A percentile compares a stretch with the other conserved stretches of the same genome.
Conservation (phyloP, 108 stramenopile species). For the Cyclostephanos tholiformis region DNA sequence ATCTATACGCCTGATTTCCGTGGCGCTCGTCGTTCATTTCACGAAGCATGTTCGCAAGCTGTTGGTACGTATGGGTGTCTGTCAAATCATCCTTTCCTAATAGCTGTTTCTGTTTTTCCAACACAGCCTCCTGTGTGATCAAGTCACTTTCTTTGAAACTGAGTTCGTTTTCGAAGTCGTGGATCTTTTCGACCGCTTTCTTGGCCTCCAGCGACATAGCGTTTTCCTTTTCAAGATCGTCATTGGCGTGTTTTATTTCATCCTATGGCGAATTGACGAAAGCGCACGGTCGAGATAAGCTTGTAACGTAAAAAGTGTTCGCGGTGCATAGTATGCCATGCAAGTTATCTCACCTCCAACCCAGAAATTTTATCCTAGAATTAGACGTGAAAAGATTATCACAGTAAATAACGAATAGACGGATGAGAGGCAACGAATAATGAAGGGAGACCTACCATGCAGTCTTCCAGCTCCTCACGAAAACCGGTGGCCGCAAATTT, state of each 20-base stretch:
- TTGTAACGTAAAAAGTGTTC: background rate
- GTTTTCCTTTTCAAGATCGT: slow-evolving; percentile 51
- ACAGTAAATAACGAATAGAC: background rate
- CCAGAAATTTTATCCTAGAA: slow-evolving; percentile 59
- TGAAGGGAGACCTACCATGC: slow-evolving; percentile 19
- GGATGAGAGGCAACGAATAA: background rate
- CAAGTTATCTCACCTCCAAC: slow-evolving; percentile 37
- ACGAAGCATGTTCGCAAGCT: slow-evolving; percentile 63
- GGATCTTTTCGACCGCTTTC: slow-evolving; percentile 31
- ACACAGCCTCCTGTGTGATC: slow-evolving; percentile 38
- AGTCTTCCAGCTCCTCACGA: slow-evolving; percentile 62
- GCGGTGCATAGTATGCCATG: background rate
- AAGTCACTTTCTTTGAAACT: slow-evolving; percentile 31
- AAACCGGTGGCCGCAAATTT: slow-evolving; percentile 81
- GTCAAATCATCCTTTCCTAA: slow-evolving; percentile 73
- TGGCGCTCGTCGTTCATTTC: slow-evolving; percentile 57
- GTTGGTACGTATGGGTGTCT: slow-evolving; percentile 44
- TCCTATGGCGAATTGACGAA: slow-evolving; percentile 22
- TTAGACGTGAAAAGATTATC: background rate
- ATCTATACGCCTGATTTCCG: slow-evolving; percentile 40
- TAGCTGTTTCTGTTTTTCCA: slow-evolving; percentile 51
- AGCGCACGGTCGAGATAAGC: background rate
- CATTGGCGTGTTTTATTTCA: slow-evolving; percentile 56
- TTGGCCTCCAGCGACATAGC: slow-evolving; percentile 38
- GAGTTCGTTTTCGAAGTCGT: slow-evolving; percentile 48